Conservation (phyloP, 331 rosid species). For the Stylosanthes scabra region DNA sequence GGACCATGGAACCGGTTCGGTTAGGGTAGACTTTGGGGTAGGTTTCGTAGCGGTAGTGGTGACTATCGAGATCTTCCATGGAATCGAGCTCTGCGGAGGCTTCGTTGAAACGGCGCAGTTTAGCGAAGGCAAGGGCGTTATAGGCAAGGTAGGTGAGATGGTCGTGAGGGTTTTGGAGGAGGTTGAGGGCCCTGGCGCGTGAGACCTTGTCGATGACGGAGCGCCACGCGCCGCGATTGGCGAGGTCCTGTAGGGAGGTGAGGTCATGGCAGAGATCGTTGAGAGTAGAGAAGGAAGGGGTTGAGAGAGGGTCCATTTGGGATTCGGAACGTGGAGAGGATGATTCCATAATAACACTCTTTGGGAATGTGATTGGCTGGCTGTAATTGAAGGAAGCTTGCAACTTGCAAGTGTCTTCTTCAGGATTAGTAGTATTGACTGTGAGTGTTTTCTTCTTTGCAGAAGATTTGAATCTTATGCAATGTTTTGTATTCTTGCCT, state of each 20-base stretch:
- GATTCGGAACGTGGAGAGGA: constrained; percentile 39
- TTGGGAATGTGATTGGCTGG: too few relatives aligned
- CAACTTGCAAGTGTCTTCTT: too few relatives aligned
- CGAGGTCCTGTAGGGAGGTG: constrained; percentile 74
- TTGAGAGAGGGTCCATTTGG: constrained; percentile 56
- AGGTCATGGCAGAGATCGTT: constrained; percentile 70
- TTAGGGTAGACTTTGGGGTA: constrained; percentile 68
- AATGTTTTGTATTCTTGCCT: too few relatives aligned
- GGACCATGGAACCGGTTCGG: constrained; percentile 88
- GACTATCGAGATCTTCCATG: constrained; percentile 74
- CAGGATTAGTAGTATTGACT: not conserved
- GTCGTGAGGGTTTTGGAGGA: constrained; percentile 85
- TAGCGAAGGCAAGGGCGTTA: constrained; percentile 82
- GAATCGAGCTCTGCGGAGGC: constrained; percentile 84
- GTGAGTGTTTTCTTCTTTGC: too few relatives aligned
- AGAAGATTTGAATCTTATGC: too few relatives aligned
- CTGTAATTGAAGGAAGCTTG: too few relatives aligned
- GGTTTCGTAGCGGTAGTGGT: constrained; percentile 71
- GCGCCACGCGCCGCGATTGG: constrained; percentile 93
- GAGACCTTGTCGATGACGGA: constrained; percentile 83
- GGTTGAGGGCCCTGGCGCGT: constrained; percentile 77
- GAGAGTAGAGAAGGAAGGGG: constrained; percentile 48
- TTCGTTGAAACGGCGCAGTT: constrained; percentile 86
- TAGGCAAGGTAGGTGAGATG: constrained; percentile 84
- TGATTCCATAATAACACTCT: constrained; percentile 34